A percentile compares a stretch with the other conserved stretches of the same genome.
phyloP scores from a whole-genome alignment of 805 yeast species.

The Ogataea chonburiensis region DNA sequence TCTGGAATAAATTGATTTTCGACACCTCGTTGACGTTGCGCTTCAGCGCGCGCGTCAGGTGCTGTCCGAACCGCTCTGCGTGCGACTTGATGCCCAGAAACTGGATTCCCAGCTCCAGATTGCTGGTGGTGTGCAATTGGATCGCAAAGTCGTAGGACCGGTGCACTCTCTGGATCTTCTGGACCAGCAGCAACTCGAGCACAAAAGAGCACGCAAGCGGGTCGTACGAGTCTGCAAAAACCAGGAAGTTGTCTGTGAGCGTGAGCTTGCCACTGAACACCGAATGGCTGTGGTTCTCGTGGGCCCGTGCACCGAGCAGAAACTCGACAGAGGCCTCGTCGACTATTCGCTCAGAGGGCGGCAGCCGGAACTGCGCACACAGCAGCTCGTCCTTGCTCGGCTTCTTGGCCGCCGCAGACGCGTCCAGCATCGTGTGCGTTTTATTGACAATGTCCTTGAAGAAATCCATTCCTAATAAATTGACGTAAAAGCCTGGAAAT shows the following conservation, averaged over 20 bases:
- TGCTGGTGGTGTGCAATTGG: conserved; percentile 65
- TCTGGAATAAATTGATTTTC: conserved; percentile 61
- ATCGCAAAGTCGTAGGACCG: conserved; percentile 76
- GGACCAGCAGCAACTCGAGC: conserved; percentile 72
- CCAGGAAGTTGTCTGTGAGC: conserved; percentile 71
- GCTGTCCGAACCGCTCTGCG: conserved; percentile 76
- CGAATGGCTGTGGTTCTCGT: conserved; percentile 9
- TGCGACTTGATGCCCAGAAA: conserved; percentile 77
- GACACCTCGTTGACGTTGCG: conserved; percentile 63
- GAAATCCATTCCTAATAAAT: conserved; percentile 40
- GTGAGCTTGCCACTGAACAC: conserved; percentile 54
- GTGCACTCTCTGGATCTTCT: conserved; percentile 84
- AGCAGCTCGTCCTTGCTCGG: conserved; percentile 70
- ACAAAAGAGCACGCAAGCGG: conserved; percentile 63
- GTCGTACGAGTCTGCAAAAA: conserved; percentile 72
- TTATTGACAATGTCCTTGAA: conserved; percentile 46
- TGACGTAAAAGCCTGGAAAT: conserved; percentile 6
- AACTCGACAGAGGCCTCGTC: conserved; percentile 70
- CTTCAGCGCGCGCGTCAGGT: conserved; percentile 58
- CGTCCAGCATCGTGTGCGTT: conserved; percentile 48
- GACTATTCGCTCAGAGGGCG: conserved; percentile 64
- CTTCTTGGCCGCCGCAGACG: conserved; percentile 37
- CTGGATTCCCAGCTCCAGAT: conserved; percentile 60
- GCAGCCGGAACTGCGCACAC: conserved; percentile 65
- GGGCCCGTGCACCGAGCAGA: conserved; percentile 20